Base-by-base conservation (phyloP, 495 filamentous ascomycete genomes). In the Penicillium coprophilum region DNA sequence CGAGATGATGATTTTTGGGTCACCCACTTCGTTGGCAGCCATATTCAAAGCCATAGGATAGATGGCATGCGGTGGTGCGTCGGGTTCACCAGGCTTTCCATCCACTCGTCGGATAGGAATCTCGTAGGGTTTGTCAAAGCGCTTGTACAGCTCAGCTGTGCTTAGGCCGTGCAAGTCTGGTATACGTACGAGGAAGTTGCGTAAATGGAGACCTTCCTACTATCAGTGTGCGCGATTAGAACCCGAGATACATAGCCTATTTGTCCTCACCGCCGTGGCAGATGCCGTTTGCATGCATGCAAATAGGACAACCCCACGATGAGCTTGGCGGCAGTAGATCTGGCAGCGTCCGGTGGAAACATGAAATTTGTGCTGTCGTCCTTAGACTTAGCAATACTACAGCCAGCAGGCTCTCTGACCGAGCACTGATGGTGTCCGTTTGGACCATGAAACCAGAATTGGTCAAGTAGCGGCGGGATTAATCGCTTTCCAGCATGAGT, bases 361-460 rank as follows among this genome's bases (percentile, higher is more conserved):
- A 68, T 65, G 15, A 57, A 53, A n/a, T 58, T 50, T 46, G 47
- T 56, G 55, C 57, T 63, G 20, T 61, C 46, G 41, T 70, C 62
- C 57, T 71, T 66, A 10, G 64, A 66, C 32, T 57, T n/a, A 27
- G 66, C 56, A 47, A 71, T 54, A 60, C 54, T 70, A 59, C 28
- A 50, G 38, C 66, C 51, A 53, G 68, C 64, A 55, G 66, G 64
- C 43, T 69, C 62, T 51, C 62, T 54, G 27, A 69, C 66, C 20
- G 70, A 62, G 59, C 64, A 71, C 49, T 17, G 48, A 58, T 68
- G 66, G 49, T 62, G 46, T 55, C 68, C 65, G 48, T 72, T 70
- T 49, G 62, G 67, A 40, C 69, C 65, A 41, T 64, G 21, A 41
- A 70, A 62, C 39, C 40, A 63, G 53, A 70, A 61, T 55, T 65